A percentile compares a stretch with the other conserved stretches of the same genome.
phyloP scores from a whole-genome alignment of 176 grass and related monocot genomes.

The Guadua angustifolia region DNA sequence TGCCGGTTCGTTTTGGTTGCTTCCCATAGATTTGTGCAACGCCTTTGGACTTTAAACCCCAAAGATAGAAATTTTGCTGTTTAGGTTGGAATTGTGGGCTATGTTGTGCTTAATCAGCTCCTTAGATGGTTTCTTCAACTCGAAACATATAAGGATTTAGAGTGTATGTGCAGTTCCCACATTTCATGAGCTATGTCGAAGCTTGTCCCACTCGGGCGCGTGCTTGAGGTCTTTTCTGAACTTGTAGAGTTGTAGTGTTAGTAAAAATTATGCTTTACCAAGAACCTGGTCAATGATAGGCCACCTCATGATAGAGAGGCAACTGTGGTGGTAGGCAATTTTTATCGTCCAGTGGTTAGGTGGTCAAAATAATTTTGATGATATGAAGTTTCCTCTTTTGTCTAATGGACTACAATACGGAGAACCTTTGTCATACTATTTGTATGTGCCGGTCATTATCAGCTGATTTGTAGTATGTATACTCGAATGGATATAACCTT shows the following conservation, averaged over 20 bases:
- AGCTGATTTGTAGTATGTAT: background rate
- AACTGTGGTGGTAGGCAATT: background rate
- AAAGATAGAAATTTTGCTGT: background rate
- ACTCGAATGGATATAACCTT: background rate
- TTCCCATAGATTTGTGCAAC: background rate
- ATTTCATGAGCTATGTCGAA: background rate
- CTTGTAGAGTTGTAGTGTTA: background rate
- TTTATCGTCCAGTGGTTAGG: background rate
- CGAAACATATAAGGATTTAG: background rate
- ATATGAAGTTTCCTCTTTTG: background rate
- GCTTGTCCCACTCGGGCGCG: background rate
- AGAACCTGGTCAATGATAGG: background rate
- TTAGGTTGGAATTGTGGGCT: conserved; percentile 12
- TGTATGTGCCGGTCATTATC: background rate
- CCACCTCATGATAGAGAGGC: background rate
- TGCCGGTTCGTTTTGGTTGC: background rate
- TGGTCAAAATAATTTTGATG: conserved; percentile 18
- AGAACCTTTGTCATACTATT: background rate
- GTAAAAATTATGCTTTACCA: background rate
- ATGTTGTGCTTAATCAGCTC: background rate
- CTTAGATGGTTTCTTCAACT: background rate
- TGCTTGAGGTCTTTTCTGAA: background rate
- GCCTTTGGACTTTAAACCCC: background rate
- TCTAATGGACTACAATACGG: background rate
- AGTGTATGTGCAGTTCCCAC: background rate